Base-by-base conservation (phyloP, 805 yeast genomes). In the Sugiyamaella lignohabitans region DNA sequence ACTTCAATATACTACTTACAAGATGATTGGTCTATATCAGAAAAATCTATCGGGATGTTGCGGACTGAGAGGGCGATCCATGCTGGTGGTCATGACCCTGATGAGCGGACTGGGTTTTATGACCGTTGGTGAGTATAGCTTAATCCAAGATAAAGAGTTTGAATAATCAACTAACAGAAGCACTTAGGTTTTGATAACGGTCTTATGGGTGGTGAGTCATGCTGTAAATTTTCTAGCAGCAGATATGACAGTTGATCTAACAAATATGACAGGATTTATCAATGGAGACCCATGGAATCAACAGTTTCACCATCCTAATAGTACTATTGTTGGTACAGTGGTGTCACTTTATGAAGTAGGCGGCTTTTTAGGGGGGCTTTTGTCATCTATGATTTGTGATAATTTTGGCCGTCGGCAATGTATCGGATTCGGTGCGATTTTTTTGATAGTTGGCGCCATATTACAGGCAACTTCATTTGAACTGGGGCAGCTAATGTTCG, bases 401-500 rank as follows among this genome's bases (percentile, higher is more conserved):
- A 40, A 17, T n/a, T 23, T 45, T 18, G 48, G 48, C 17, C 48
- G 48, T 10, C 38, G 48, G 11, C 48, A 45, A 42, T 17, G 38
- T 29, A 41, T 45, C 10, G 48, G 48, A 6, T 6, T n/a, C 16
- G 48, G 48, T 20, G 24, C 48, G 3, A 23, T 45, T 5, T 38
- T 45, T 42, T n/a, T 41, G 10, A 38, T 22, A 14, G 34, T 45
- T 27, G 48, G 48, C 10, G 48, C 48, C 5, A 46, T 44, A 19
- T 14, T 35, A 8, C 38, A 35, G 11, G 21, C 38, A 5, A 6
- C 38, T 35, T 10, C 38, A 14, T 35, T 8, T 46, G 10, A 48
- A 42, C 6, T n/a, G 16, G 70, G 67, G 17, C 75, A 70, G 60
- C 65, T 71, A 46, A 73, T 75, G 55, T 59, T 68, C 48, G 84